Evolutionary conservation across 768 basidiomycete species (phyloP).

Genomic region (Leccinum subgranulosum): DNA sequence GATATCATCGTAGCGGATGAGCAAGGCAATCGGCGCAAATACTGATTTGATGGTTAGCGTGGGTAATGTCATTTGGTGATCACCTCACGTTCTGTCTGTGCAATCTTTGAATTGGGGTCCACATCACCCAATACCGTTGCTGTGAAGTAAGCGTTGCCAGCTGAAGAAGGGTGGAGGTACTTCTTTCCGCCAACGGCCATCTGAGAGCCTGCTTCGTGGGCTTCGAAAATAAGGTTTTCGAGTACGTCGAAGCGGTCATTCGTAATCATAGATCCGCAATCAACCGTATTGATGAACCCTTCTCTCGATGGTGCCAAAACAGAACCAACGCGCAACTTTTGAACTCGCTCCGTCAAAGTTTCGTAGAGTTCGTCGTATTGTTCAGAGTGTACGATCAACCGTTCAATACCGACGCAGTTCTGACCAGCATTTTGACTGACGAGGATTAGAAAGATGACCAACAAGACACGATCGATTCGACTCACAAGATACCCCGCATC

Average conservation of each 20-base stretch:
- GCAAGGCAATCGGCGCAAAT: slow-evolving; percentile 88
- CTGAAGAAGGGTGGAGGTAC: slow-evolving; percentile 62
- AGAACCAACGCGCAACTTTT: slow-evolving; percentile 73
- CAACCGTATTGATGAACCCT: slow-evolving; percentile 69
- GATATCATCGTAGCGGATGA: slow-evolving; percentile 80
- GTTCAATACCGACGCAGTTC: slow-evolving; percentile 96
- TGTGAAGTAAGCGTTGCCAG: slow-evolving; percentile 77
- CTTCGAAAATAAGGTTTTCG: slow-evolving; percentile 64
- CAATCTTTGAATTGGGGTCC: slow-evolving; percentile 65
- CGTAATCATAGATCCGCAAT: slow-evolving; percentile 87
- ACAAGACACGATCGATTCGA: slow-evolving; percentile 11
- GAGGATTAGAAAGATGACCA: not conserved
- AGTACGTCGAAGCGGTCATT: slow-evolving; percentile 67
- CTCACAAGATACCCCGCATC: slow-evolving; percentile 92
- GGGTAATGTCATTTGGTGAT: not conserved
- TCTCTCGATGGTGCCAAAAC: slow-evolving; percentile 65
- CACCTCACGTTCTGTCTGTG: slow-evolving; percentile 66
- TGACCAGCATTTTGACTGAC: slow-evolving; percentile 88
- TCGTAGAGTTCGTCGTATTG: slow-evolving; percentile 76
- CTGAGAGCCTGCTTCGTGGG: slow-evolving; percentile 64
- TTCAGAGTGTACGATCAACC: slow-evolving; percentile 77
- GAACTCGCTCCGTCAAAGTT: slow-evolving; percentile 60
- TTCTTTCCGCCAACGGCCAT: slow-evolving; percentile 62
- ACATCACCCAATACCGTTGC: slow-evolving; percentile 88
- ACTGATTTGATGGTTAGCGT: slow-evolving; percentile 45